Evolutionary conservation across 192 early-diverging fungal species (phyloP).

Genomic region (Irineochytrium annulatum): DNA sequence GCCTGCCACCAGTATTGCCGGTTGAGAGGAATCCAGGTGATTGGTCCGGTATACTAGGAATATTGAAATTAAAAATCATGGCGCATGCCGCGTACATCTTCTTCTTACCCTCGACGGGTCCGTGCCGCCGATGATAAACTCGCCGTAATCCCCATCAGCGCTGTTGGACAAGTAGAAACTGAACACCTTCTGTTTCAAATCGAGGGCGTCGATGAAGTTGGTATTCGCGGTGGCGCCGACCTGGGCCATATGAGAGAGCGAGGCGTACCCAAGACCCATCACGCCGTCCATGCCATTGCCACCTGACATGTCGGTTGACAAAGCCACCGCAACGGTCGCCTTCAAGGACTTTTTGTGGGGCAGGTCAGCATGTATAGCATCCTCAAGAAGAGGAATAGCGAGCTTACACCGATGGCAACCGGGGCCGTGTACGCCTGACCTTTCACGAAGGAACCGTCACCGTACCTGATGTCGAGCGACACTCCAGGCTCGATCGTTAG

Average conservation of each 20-base stretch:
- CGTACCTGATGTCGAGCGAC: too few relatives aligned
- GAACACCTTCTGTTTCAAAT: constrained; percentile 28
- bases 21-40: too few relatives aligned
- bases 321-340: constrained; percentile 9
- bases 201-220: constrained; percentile 34
- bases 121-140: constrained; percentile 46
- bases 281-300: background rate
- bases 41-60: too few relatives aligned
- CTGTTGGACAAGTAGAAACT: constrained; percentile 44
- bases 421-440: constrained; percentile 22
- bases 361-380: too few relatives aligned
- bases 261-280: constrained; percentile 11
- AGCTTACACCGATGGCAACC: too few relatives aligned
- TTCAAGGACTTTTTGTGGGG: too few relatives aligned
- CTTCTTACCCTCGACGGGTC: constrained; percentile 38
- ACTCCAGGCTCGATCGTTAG: too few relatives aligned
- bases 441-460: too few relatives aligned
- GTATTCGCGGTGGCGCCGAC: background rate
- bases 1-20: too few relatives aligned
- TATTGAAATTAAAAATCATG: too few relatives aligned
- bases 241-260: constrained; percentile 12
- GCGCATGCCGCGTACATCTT: too few relatives aligned
- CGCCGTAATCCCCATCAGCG: constrained; percentile 29
- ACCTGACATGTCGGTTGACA: constrained; percentile 6
- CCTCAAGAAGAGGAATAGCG: too few relatives aligned